Evolutionary conservation across 345 rosid genomes (phyloP), one percentile per base, ranked within the genome.

Genomic region (Pugionium cornutum): DNA sequence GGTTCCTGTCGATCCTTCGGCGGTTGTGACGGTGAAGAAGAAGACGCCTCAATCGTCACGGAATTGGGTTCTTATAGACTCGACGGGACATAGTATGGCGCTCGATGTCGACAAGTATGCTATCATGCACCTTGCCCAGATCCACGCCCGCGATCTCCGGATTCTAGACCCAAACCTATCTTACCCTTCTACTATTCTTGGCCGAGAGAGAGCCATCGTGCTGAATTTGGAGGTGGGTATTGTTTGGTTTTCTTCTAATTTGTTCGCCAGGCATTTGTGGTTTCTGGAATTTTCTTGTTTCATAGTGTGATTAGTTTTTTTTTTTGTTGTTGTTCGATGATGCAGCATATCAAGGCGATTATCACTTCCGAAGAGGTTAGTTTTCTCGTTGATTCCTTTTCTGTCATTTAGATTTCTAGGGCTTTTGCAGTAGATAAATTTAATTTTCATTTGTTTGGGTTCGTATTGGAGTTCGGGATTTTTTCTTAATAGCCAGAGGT

Each of bases 91-190:
- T 30, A 73, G 85, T 29, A 72, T 77, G 43, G 56, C 78, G 33
- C 79, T 83, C 10, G 95, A 88, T 62, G 81, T 76, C 11, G 99
- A 94, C 71, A 94, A 91, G 66, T 85, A 88, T 52, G 82, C 83
- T 3, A 90, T 94, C 81, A 91, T 94, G 99, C 91, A 89, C 77
- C 91, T 91, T 46, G 96, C 83, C 44, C 89, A 88, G 79, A 91
- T 94, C 78, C 99, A 91, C 80, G 99, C 99, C 2, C 99, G 97
- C 31, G 99, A 94, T 76, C 95, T 94, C 34, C 84, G 97, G 52
- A 89, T 91, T 72, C 87, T 94, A 53, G 99, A 94, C 69, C 99
- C 99, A 1, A 78, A 88, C 68, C 72, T 91, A 9, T 94, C 97
- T 9, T 91, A 91, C 43, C 99, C 99, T 48, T 91, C 99, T 25